Evolutionary conservation across 805 yeast species (phyloP), one percentile per base, ranked within the genome.

Genomic region (Pichia cephalocereana): DNA sequence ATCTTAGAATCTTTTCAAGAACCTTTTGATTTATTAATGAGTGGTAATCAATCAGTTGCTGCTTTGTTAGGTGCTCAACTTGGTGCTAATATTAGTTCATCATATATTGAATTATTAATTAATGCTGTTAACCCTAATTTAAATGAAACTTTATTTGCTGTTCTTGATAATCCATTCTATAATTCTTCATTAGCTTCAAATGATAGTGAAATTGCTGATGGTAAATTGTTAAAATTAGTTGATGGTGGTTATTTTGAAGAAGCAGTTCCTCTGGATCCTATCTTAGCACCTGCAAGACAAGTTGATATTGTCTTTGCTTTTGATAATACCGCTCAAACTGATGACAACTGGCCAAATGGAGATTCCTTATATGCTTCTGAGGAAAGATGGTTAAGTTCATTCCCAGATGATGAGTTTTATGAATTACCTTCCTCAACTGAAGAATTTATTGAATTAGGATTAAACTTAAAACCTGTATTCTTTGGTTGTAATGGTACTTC

Each of bases 401-500:
- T 79, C 40, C 68, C 72, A 47, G 75, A 77, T 43, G 74, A 80
- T 18, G 64, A 77, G 2, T 84, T 82, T 68, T 93, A 93, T 17
- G 73, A 80, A 52, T 83, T 86, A 34, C 95, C 96, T 26, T 38
- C 45, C 1, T 82, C 79, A 54, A 63, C 59, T 9, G 67, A 71
- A 39, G 76, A 86, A 1, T 83, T 86, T 60, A 62, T 75, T 36
- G 70, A 72, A 46, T 55, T 67, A 50, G 83, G 82, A 45, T 70
- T 84, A 51, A 80, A 82, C 30, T 65, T 76, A 17, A 72, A 66
- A 52, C 95, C 95, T 30, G 72, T 80, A 0, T 86, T 87, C 66
- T 87, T 87, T 61, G 96, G 96, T 30, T 86, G 96, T 66, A 76
- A 84, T 60, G 76, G 85, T 17, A 56, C 68, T 1, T 74, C 77